Evolutionary conservation across 129 eudicot species (phyloP).

Genomic region (Solidago caesia): DNA sequence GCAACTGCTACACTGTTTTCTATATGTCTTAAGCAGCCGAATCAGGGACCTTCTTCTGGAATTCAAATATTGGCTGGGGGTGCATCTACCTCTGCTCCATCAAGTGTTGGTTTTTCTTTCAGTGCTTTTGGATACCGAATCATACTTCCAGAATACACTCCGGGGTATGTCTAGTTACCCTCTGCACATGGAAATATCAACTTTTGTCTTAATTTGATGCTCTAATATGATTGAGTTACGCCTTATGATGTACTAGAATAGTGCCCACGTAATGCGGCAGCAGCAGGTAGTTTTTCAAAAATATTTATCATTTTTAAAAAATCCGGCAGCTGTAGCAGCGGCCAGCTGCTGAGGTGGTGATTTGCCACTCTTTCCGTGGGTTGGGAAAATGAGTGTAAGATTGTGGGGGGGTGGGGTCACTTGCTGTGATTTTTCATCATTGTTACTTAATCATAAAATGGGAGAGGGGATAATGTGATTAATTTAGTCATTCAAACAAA

Average conservation of each 20-base stretch:
- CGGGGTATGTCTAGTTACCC: conserved; percentile 55
- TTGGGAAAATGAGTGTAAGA: too few species aligned
- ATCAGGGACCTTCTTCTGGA: conserved; percentile 48
- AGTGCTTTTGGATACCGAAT: conserved; percentile 74
- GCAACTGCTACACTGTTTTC: conserved; percentile 60
- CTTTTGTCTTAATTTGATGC: conserved; percentile 5
- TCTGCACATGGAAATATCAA: conserved; percentile 19
- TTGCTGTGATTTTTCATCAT: too few species aligned
- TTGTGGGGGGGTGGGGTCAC: too few species aligned
- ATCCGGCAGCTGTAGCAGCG: too few species aligned
- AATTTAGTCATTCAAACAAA: not conserved
- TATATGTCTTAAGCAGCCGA: conserved; percentile 50
- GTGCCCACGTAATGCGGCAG: too few species aligned
- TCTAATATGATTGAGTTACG: conserved; percentile 3
- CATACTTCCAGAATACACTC: conserved; percentile 84
- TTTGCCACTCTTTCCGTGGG: too few species aligned
- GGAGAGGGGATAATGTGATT: not conserved
- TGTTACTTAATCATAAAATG: too few species aligned
- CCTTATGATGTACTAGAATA: not conserved
- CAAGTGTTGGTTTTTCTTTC: conserved; percentile 62
- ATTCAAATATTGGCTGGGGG: conserved; percentile 48
- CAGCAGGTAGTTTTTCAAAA: too few species aligned
- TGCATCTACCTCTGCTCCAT: conserved; percentile 50
- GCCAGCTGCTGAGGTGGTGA: too few species aligned
- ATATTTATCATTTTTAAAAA: too few species aligned